Evolutionary conservation across 176 grass and related monocot genomes (phyloP), one percentile per base, ranked within the genome.

Genomic region (Zea mays): DNA sequence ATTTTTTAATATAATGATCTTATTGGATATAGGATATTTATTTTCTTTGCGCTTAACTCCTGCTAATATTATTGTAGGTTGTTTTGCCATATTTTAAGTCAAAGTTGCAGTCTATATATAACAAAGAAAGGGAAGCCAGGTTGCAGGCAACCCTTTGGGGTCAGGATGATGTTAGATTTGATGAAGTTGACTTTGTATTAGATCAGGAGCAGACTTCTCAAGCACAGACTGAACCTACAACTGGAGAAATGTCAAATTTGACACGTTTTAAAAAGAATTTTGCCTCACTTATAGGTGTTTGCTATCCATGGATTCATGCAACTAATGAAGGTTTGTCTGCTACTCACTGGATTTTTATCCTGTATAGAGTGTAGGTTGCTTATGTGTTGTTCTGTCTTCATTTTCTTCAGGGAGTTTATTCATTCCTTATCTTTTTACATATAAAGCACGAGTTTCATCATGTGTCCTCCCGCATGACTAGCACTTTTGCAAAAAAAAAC

Each of bases 281-380:
- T 72, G 64, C 55, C 4, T 72, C 87, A 72, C 49, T 92, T 79
- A 74, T 99, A 63, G 83, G 83, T 83, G 80, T 85, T 92, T 99
- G 90, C 86, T 99, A 99, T 72, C 96, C 96, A 80, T 99, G 92
- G 96, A 99, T 99, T 75, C 96, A 99, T 89, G 96, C 92, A 5
- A 99, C 90, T 27, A 92, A 88, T 73, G 96, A 99, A 95, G 96
- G 96, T 98, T 59, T 37, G 69, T 37, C 39, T 34, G 47, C 58
- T 80, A 78, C 38, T 77, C 10, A 12, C 48, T 81, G 76, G 38
- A 39, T 51, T 62, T 1, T 10, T 67, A 21, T 37, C 63, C 37
- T 16, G 27, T 27, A 73, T 72, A 71, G 19, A 67, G 42, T 34
- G 56, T 49, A 72, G 74, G 62, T 65, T 50, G 9, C 59, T 39